Conservation (phyloP, 2,329 filamentous ascomycete genomes). For the Arthrobotrys pseudoclavata region DNA sequence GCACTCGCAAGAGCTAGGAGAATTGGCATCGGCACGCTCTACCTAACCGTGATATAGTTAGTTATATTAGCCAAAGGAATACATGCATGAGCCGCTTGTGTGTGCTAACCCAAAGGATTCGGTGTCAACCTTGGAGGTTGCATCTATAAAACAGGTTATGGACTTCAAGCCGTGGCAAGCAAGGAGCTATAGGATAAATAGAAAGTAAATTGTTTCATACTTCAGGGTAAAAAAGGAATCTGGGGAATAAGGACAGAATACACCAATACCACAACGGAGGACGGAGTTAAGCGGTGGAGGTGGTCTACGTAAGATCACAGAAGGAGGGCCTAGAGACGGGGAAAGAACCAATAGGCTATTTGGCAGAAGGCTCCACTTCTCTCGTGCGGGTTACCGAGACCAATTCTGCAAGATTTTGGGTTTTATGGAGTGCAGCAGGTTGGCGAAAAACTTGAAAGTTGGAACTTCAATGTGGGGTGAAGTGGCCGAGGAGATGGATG, state of each 20-base stretch:
- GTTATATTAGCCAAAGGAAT: slow-evolving; percentile 47
- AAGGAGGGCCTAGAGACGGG: neutral
- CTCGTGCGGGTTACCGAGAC: slow-evolving; percentile 39
- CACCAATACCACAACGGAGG: slow-evolving; percentile 13
- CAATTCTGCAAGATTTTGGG: slow-evolving; percentile 18
- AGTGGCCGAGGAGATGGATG: slow-evolving; percentile 20
- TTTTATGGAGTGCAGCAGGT: slow-evolving; percentile 29
- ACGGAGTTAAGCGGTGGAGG: slow-evolving; percentile 33
- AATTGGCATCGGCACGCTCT: slow-evolving; percentile 5
- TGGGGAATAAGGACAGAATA: slow-evolving; percentile 35
- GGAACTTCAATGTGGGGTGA: slow-evolving; percentile 19
- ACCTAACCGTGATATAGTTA: slow-evolving; percentile 32
- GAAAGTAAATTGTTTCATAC: slow-evolving; percentile 22
- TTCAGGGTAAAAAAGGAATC: slow-evolving; percentile 44
- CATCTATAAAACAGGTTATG: slow-evolving; percentile 43
- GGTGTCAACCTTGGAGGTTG: slow-evolving; percentile 10
- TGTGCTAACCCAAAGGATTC: slow-evolving; percentile 47
- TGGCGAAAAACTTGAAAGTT: slow-evolving; percentile 45
- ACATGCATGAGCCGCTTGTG: slow-evolving; percentile 39
- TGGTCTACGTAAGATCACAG: slow-evolving; percentile 38
- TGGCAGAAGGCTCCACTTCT: slow-evolving; percentile 29
- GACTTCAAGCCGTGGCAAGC: slow-evolving; percentile 12
- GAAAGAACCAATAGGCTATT: slow-evolving; percentile 35
- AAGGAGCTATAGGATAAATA: slow-evolving; percentile 30
- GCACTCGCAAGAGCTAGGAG: slow-evolving; percentile 12